Conservation (phyloP, 805 yeast species). For the Candida manassasensis region DNA sequence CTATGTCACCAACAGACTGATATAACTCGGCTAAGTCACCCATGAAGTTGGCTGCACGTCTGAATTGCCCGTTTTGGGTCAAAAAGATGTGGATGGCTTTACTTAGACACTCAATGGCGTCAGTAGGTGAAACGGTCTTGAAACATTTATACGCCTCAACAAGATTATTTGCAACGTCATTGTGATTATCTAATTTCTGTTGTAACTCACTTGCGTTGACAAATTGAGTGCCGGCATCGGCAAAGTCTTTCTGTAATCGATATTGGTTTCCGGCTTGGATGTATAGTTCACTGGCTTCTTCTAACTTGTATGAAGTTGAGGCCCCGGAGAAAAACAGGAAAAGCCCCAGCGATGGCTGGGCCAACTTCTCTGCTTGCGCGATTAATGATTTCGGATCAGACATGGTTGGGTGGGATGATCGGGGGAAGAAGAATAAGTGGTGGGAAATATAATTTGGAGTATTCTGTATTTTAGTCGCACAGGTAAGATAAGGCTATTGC, state of each 20-base stretch:
- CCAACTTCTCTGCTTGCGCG: conserved; percentile 38
- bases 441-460: too few relatives aligned
- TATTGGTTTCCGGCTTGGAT: conserved; percentile 91
- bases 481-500: too few relatives aligned
- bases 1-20: conserved; percentile 64
- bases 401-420: too few relatives aligned
- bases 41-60: conserved; percentile 93
- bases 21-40: conserved; percentile 85
- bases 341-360: conserved; percentile 64
- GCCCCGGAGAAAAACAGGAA: conserved; percentile 62
- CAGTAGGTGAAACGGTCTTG: conserved; percentile 65
- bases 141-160: conserved; percentile 89
- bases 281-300: conserved; percentile 89
- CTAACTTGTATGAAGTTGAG: conserved; percentile 58
- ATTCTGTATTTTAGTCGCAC: too few relatives aligned
- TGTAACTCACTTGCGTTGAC: conserved; percentile 83
- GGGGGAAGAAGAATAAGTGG: too few relatives aligned
- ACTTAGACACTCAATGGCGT: conserved; percentile 71
- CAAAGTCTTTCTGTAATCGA: conserved; percentile 67
- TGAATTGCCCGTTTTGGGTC: conserved; percentile 87
- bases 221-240: conserved; percentile 77
- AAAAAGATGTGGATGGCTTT: conserved; percentile 75
- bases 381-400: conserved; percentile 44
- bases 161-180: conserved; percentile 86
- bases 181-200: conserved; percentile 66